Evolutionary conservation across 1,284 basidiomycete genomes (phyloP), one percentile per base, ranked within the genome.

Genomic region (Laetiporus sulphureus): DNA sequence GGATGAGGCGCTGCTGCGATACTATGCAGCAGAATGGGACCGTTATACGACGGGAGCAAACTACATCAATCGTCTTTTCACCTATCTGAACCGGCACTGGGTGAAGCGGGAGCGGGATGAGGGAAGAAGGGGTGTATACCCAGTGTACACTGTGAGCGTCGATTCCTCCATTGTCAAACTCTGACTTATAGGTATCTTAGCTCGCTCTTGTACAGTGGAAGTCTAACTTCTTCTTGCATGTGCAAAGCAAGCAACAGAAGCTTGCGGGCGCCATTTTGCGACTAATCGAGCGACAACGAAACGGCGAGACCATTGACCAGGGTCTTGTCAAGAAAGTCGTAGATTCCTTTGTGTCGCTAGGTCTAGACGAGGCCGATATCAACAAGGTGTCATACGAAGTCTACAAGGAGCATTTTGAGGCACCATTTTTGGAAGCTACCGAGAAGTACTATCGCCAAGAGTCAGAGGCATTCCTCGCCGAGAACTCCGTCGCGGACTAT

Each of bases 21-120:
- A 90, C 66, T 99, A 99, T 58, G 91, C 91, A 3, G 64, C 72
- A 42, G 89, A 97, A 62, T 99, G 96, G 95, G 88, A 93, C 58
- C 78, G 92, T 32, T 99, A 97, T 67, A 99, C 95, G 0, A 92
- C 84, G 1, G 95, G 95, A 45, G 93, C 95, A 7, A 92, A 91
- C 63, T 98, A 94, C 62, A 86, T 99, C 59, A 93, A 96, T 60
- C 83, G 93, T 47, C 68, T 99, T 32, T 98, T 98, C 71, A 88
- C 91, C 16, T 98, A 98, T 66, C 79, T 98, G 47, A 98, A 99
- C 63, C 89, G 95, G 45, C 93, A 98, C 67, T 99, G 96, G 96
- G 94, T 99, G 37, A 97, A 96, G 69, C 81, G 95, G 34, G 94
- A 99, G 63, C 86, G 95, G 61, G 96, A 99, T 56, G 95, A 99